Evolutionary conservation across 352 stramenopile species (phyloP).

Genomic region (Saprolegnia diclina): DNA sequence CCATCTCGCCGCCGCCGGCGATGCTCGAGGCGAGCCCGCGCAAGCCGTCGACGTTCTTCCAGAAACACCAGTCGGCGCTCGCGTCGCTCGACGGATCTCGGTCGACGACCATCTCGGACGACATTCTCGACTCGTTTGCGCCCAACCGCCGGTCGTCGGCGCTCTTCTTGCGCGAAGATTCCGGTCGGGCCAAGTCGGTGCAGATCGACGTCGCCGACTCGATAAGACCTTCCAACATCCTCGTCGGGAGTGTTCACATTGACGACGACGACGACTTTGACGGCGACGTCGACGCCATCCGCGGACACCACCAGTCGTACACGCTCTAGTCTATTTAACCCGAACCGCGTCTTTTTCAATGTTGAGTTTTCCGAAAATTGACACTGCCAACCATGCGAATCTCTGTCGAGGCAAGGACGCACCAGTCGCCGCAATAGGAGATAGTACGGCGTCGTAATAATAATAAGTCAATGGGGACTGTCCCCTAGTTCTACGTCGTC

Average conservation of each 20-base stretch:
- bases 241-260: neutral
- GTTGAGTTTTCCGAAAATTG: too few relatives aligned
- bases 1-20: neutral
- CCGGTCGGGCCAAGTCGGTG: neutral
- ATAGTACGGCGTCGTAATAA: neutral
- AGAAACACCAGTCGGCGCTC: neutral
- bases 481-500: neutral
- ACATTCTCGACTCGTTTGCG: slow-evolving; percentile 17
- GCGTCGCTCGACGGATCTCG: slow-evolving; percentile 1
- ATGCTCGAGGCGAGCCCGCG: slow-evolving; percentile 7
- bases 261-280: slow-evolving; percentile 7
- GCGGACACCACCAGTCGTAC: slow-evolving; percentile 1
- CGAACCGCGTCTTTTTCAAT: neutral
- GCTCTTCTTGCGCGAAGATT: slow-evolving; percentile 6
- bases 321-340: slow-evolving; percentile 10
- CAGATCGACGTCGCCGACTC: slow-evolving; percentile 6
- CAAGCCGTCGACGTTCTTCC: neutral
- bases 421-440: too few relatives aligned
- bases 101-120: slow-evolving; percentile 3
- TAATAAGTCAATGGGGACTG: neutral
- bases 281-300: neutral
- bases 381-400: too few relatives aligned
- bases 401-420: too few relatives aligned
- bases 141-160: slow-evolving; percentile 5
- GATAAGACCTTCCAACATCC: neutral